Base-by-base conservation (phyloP, 139 green algal species). In the Trebouxia sp. region DNA sequence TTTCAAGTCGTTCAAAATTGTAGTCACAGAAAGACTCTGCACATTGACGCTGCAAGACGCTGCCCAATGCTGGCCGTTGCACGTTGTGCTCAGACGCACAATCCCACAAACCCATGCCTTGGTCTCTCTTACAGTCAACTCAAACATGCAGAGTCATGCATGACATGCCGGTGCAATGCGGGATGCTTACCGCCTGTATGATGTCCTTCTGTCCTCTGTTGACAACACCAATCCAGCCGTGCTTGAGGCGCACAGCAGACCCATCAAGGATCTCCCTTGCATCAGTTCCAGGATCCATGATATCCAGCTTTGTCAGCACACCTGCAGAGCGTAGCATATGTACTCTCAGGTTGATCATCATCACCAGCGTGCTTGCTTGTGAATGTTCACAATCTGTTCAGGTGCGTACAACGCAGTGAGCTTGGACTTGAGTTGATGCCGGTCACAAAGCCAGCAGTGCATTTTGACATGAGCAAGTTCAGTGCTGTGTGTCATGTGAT, bases 281-380 rank as follows among this genome's bases (percentile, higher is more conserved):
- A 82, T 91, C 80, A 9, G 97, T 99, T 69, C 97, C 97, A 24
- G 94, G 92, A 87, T 99, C 97, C 94, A 98, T 99, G 89, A 99
- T 99, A 87, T 99, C 97, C 41, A 99, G 88, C 89, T 98, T 98
- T 39, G 94, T 97, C 26, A 98, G 89, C 83, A 97, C 89, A 81
- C 88, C 90, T 89, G 75, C 65, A 28, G n/a, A n/a, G n/a, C n/a
- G n/a, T n/a, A n/a, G 15, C n/a, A n/a, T n/a, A n/a, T n/a, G n/a
- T n/a, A n/a, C n/a, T n/a, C n/a, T n/a, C n/a, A n/a, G n/a, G n/a
- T n/a, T n/a, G n/a, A n/a, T n/a, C n/a, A n/a, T n/a, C n/a, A n/a
- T n/a, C n/a, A n/a, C n/a, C n/a, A n/a, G n/a, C n/a, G n/a, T n/a
- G n/a, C n/a, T n/a, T n/a, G n/a, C n/a, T n/a, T n/a, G n/a, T n/a